Evolutionary conservation across 768 basidiomycete genomes (phyloP), one percentile per base, ranked within the genome.

Genomic region (Phanerochaete carnosa): DNA sequence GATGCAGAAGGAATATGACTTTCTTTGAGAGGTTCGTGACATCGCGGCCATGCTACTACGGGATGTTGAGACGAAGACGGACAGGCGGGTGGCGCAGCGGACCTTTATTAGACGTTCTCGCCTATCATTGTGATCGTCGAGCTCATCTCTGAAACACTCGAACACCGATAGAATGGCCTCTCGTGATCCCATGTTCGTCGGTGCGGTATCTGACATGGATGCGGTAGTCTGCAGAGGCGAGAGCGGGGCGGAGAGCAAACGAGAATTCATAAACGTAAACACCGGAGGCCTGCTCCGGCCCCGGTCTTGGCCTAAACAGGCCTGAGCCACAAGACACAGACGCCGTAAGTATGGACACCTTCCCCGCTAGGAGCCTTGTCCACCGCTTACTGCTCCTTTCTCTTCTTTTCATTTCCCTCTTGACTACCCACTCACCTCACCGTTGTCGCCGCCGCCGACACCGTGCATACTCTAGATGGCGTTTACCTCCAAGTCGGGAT

Each of bases 21-120:
- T 93, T 95, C 74, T 99, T 99, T 55, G 94, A 94, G 35, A 91
- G 80, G 66, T 87, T 91, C 26, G 95, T 98, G 54, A 94, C 83
- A 74, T 97, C 95, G 35, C 96, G 87, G 69, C 87, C 89, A 39
- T 83, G 80, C 91, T 93, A 71, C 55, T 52, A 65, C 23, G 57
- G 55, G 43, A 15, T 29, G 22, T 53, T 55, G 50, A 30, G 29
- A 26, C 19, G 55, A n/a, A 7, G 22, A 22, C 35, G 30, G 35
- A 33, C 30, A 12, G 30, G 33, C 28, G 19, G 11, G 7, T 56
- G 57, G 39, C 37, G 39, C 35, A 39, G 50, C 69, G 68, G 52
- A 91, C 87, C 84, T 98, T 97, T 71, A 97, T 94, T 65, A 98
- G 81, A 22, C 90, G 82, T 70, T 99, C 97, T 54, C 95, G 79